Conservation (phyloP, 768 basidiomycete genomes). For the Lyophyllum shimeji region DNA sequence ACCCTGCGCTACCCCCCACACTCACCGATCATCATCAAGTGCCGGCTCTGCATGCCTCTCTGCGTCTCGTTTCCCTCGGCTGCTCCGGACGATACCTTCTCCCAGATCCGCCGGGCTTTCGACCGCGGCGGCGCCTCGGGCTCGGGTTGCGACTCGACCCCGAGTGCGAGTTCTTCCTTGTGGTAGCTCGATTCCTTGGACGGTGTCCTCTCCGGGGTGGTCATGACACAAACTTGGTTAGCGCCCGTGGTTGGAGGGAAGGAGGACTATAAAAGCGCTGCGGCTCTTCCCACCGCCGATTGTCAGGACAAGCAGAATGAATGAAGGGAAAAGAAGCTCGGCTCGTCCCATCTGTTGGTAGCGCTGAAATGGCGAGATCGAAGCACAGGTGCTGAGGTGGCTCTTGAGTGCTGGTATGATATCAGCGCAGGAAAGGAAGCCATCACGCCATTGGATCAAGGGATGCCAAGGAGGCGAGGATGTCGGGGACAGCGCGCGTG, state of each 20-base stretch:
- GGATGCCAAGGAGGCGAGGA: neutral
- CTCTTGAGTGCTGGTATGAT: neutral
- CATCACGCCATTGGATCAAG: neutral
- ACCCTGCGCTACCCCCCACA: neutral
- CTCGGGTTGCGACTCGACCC: neutral
- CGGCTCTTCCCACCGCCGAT: too few species aligned
- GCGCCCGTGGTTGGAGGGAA: neutral
- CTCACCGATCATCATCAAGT: slow-evolving; percentile 33
- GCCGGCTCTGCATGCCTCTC: slow-evolving; percentile 28
- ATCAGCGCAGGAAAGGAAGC: neutral
- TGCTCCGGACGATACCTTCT: slow-evolving; percentile 7
- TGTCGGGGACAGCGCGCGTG: neutral
- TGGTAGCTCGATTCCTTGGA: slow-evolving; percentile 1
- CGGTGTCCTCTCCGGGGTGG: neutral
- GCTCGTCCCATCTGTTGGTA: neutral
- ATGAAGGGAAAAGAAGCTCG: too few species aligned
- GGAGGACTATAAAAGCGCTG: neutral
- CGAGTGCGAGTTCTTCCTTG: neutral
- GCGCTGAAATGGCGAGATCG: neutral
- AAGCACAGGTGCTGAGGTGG: neutral
- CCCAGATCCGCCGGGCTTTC: slow-evolving; percentile 1
- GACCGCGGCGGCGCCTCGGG: neutral
- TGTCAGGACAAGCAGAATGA: neutral
- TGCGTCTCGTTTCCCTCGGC: slow-evolving; percentile 22
- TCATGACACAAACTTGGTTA: neutral